Percentiles rank a stretch among this genome's conserved stretches.
Evolutionary conservation across 192 early-diverging fungal genomes (phyloP).

Genomic region (Coemansia sp.): DNA sequence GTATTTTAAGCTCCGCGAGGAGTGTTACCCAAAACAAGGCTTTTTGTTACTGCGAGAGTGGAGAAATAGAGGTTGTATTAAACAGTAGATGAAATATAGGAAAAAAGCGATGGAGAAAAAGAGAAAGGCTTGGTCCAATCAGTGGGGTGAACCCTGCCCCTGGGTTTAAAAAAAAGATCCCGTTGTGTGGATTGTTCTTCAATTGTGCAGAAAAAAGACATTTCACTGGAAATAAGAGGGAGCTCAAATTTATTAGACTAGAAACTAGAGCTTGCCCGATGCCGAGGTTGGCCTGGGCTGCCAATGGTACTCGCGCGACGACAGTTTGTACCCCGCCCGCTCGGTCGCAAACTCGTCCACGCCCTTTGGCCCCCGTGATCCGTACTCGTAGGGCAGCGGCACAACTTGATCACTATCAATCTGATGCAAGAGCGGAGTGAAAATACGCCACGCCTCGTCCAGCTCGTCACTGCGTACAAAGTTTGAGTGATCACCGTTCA

Average conservation of each 20-base stretch:
- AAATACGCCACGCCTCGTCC: constrained; percentile 96
- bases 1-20: not conserved
- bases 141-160: not conserved
- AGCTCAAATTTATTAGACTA: not conserved
- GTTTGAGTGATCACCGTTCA: constrained; percentile 92
- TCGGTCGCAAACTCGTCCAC: constrained; percentile 67
- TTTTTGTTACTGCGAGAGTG: too few species aligned
- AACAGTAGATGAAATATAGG: constrained; percentile 2
- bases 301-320: constrained; percentile 53
- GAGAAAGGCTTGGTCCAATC: not conserved
- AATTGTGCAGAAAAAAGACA: not conserved
- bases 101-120: constrained; percentile 1
- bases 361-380: constrained; percentile 78
- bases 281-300: constrained; percentile 36
- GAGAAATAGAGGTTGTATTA: not conserved
- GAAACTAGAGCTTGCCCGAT: not conserved
- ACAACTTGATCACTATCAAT: constrained; percentile 71
- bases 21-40: too few species aligned
- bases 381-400: constrained; percentile 78
- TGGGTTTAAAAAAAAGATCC: not conserved
- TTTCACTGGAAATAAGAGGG: not conserved
- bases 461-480: constrained; percentile 93
- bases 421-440: constrained; percentile 91
- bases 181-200: too few species aligned
- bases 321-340: constrained; percentile 52